phyloP scores from a whole-genome alignment of 768 basidiomycete species.

The Tylopilus subfusipes region DNA sequence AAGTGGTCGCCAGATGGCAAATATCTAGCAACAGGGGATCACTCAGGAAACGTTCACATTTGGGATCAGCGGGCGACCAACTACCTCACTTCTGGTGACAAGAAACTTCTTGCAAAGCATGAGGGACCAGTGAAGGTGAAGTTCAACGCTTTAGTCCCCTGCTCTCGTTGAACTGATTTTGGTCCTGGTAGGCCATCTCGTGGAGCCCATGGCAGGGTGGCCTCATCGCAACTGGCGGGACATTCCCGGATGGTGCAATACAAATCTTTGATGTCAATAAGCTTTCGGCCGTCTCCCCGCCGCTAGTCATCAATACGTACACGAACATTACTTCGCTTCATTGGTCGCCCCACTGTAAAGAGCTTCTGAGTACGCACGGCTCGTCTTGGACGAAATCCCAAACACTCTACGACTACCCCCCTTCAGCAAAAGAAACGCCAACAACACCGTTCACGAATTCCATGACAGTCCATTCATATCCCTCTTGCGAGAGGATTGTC shows the following conservation, averaged over 20 bases:
- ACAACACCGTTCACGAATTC: slow-evolving; percentile 36
- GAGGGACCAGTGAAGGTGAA: slow-evolving; percentile 43
- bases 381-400: slow-evolving; percentile 29
- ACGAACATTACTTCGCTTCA: slow-evolving; percentile 59
- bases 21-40: slow-evolving; percentile 40
- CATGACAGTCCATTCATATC: slow-evolving; percentile 53
- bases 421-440: slow-evolving; percentile 21
- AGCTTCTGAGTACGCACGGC: slow-evolving; percentile 79
- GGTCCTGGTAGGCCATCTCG: slow-evolving; percentile 51
- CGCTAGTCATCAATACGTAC: slow-evolving; percentile 41
- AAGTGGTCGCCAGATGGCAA: slow-evolving; percentile 38
- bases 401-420: slow-evolving; percentile 13
- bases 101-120: slow-evolving; percentile 41
- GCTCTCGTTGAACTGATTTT: neutral
- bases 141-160: neutral
- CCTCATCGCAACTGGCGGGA: slow-evolving; percentile 64
- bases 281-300: slow-evolving; percentile 43
- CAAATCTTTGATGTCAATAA: slow-evolving; percentile 48
- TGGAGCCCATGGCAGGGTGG: slow-evolving; percentile 75
- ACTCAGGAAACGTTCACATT: slow-evolving; percentile 39
- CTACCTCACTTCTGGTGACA: slow-evolving; percentile 30
- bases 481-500: slow-evolving; percentile 47
- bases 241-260: slow-evolving; percentile 57
- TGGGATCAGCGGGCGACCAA: slow-evolving; percentile 41
- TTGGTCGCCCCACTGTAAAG: slow-evolving; percentile 78